Base-by-base conservation (phyloP, 1,139 yeast genomes). In the Citeromyces hawaiiensis region DNA sequence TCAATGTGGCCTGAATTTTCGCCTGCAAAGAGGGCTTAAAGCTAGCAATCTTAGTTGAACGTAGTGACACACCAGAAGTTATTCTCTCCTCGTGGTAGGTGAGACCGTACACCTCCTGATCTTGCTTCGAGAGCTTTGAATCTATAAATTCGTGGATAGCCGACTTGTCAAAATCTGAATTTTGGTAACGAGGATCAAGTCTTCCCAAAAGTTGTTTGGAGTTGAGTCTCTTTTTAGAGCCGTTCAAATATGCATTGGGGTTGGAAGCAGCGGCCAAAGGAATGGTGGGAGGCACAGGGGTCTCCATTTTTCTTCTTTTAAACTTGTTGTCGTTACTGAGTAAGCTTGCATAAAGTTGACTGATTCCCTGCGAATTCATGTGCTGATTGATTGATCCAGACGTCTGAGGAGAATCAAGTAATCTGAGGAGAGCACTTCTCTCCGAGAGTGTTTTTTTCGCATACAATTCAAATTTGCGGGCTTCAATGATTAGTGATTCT, bases 401-500 rank as follows among this genome's bases (percentile, higher is more conserved):
- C 2, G 88, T 69, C 51, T 81, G 88, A 1, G 98, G 98, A 2
- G 95, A 81, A 53, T 93, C 98, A 42, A 91, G 65, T 31, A 87
- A 63, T 11, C 83, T 75, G 41, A 91, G 64, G 35, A 93, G 61
- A 42, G 85, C 81, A 2, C 87, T 80, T 49, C 98, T 70, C 57
- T 91, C 98, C 39, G 69, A 63, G 42, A 88, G 70, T 71, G 91
- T 83, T 54, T 85, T 82, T 62, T 86, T 88, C 0, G 97, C 95
- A 1, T 95, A 87, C 43, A 88, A 73, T 53, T 91, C 98, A 46
- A 91, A 83, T 47, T 94, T 76, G 42, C 95, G 74, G 2, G 97
- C 94, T 55, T 91, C 98, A 37, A 88, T 78, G 3, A 91, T 86
- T 39, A 91, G 64, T 0, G 95, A 86, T 56, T 93, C 97, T 57